Base-by-base conservation (phyloP, 805 yeast species). In the Wickerhamiella brachini region DNA sequence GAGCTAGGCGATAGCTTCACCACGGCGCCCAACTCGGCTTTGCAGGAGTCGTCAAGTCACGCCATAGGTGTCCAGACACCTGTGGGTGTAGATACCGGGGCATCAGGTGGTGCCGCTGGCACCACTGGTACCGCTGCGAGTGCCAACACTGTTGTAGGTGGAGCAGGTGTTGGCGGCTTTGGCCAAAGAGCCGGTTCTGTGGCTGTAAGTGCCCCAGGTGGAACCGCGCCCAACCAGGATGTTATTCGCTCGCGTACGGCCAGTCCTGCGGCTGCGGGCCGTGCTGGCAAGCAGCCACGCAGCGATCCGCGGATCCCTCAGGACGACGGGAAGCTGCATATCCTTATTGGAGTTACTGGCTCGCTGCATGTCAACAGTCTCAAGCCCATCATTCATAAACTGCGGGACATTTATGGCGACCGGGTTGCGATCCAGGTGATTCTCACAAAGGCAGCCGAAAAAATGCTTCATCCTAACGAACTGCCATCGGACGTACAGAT, bases 291-390 rank as follows among this genome's bases (percentile, higher is more conserved):
- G 34, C 53, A 54, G 51, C 57, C 52, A 51, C 57, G 56, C 5
- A 68, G 77, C 45, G 89, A 83, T 60, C 78, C 82, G 3, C 71
- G 83, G 10, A 66, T 80, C 53, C 83, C 83, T 2, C 78, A 83
- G 65, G 94, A 87, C 63, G 97, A 88, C 66, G 90, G 87, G 12
- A 88, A 87, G 63, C 73, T 85, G 53, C 97, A 88, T 68, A 80
- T 88, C 41, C 70, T 88, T 53, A 71, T 88, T 53, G 96, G 93
- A 12, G 88, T 88, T 37, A 86, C 95, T 29, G 97, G 97, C 2
- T 81, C 93, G 3, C 81, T 86, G 24, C 90, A 94, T 21, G 81
- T 90, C 3, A 77, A 81, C 54, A 86, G 88, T 65, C 79, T 88
- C 47, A 86, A 88, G 26, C 60, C 77, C 56, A 84, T 89, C 50